Percentiles rank a stretch among this genome's conserved stretches.
These are phyloP conservation scores for Penicillium corylophilum DNA, from an alignment of 2,329 filamentous ascomycete species.

Conservation along the genomic window DNA sequence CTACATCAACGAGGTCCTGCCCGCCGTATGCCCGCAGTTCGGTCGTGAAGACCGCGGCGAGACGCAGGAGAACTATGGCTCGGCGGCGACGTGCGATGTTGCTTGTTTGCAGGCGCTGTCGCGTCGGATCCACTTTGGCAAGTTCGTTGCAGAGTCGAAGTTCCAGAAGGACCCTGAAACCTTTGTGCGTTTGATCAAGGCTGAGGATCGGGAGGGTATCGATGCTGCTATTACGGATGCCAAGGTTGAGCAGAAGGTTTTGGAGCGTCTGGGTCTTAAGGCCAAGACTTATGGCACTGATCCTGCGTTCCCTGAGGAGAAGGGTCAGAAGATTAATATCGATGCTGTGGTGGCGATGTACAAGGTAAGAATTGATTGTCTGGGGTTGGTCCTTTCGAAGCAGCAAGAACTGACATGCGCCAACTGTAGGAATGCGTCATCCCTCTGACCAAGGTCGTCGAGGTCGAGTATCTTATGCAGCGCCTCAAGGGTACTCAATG, in stretches of 20 bases:
- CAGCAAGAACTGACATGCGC: slow-evolving; percentile 1
- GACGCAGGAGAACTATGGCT: slow-evolving; percentile 91
- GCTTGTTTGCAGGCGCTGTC: slow-evolving; percentile 85
- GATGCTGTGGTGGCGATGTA: slow-evolving; percentile 92
- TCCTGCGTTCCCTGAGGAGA: slow-evolving; percentile 60
- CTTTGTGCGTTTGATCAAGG: slow-evolving; percentile 80
- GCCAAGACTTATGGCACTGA: slow-evolving; percentile 92
- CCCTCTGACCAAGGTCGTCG: slow-evolving; percentile 94
- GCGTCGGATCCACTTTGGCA: slow-evolving; percentile 92
- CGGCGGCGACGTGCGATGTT: slow-evolving; percentile 86
- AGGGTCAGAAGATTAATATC: slow-evolving; percentile 74
- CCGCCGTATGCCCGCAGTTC: slow-evolving; percentile 75
- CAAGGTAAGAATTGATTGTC: slow-evolving; percentile 44
- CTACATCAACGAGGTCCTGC: slow-evolving; percentile 81
- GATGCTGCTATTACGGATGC: slow-evolving; percentile 87
- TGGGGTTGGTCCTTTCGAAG: background rate
- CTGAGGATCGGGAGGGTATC: slow-evolving; percentile 75
- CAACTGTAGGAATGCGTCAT: slow-evolving; percentile 70
- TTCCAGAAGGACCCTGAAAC: slow-evolving; percentile 78
- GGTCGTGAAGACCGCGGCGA: slow-evolving; percentile 77
- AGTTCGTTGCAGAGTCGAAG: slow-evolving; percentile 96
- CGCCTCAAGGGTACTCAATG: slow-evolving; percentile 61
- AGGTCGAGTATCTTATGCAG: slow-evolving; percentile 98
- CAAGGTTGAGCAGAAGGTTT: slow-evolving; percentile 84
- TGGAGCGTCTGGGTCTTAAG: slow-evolving; percentile 83